Percentiles rank a stretch among this genome's conserved stretches.
These are phyloP conservation scores for Groenewaldozyma salmanticensis DNA, from an alignment of 805 yeast species.

Conservation along the genomic window DNA sequence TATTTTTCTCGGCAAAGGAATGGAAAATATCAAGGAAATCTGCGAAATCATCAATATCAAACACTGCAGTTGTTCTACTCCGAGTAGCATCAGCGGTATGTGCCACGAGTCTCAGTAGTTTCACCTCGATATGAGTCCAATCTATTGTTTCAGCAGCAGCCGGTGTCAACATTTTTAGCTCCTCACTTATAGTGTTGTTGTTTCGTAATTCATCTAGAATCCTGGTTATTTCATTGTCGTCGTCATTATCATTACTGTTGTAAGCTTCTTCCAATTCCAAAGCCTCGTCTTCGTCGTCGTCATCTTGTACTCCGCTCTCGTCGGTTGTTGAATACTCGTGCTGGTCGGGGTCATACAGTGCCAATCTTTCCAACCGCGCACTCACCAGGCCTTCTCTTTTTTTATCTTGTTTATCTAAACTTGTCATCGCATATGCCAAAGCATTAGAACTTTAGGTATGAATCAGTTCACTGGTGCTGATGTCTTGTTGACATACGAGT, in stretches of 20 bases:
- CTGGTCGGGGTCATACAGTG: constrained; percentile 10
- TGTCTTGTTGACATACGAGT: too few relatives aligned
- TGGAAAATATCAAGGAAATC: background rate
- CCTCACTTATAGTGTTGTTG: too few relatives aligned
- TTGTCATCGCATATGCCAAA: too few relatives aligned
- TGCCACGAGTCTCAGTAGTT: constrained; percentile 12
- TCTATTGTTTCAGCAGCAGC: too few relatives aligned
- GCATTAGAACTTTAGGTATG: too few relatives aligned
- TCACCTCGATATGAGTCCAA: constrained; percentile 7
- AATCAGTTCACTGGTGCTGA: too few relatives aligned
- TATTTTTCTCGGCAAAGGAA: background rate
- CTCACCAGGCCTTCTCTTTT: background rate
- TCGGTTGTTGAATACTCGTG: too few relatives aligned
- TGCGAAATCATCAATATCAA: background rate
- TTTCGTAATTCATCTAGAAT: background rate
- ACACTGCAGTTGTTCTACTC: background rate
- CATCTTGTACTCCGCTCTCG: too few relatives aligned
- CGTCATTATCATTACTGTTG: background rate
- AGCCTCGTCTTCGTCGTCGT: background rate
- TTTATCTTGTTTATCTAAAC: too few relatives aligned
- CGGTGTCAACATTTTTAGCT: too few relatives aligned
- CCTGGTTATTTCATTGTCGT: background rate
- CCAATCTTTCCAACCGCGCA: constrained; percentile 5
- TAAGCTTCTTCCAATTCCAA: background rate
- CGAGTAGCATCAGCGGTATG: constrained; percentile 12